These are phyloP conservation scores for Microascus cirrosus DNA, from an alignment of 2,329 filamentous ascomycete species.

Conservation along the genomic window DNA sequence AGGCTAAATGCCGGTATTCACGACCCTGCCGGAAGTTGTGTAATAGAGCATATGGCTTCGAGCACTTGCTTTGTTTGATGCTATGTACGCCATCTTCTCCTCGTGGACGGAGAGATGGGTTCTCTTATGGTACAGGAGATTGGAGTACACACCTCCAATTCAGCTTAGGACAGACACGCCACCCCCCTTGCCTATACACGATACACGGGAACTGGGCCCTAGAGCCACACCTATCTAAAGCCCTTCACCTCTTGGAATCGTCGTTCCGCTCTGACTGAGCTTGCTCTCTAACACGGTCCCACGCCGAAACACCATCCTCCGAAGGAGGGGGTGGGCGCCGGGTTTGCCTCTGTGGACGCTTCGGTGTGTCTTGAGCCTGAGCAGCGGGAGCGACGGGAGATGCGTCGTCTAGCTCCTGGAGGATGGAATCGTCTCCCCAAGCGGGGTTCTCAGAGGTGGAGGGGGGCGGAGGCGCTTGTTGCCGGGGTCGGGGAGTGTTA, in stretches of 20 bases:
- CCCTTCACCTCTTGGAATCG: background rate
- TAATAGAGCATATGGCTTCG: background rate
- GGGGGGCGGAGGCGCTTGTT: background rate
- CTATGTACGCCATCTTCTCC: background rate
- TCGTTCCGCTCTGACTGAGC: slow-evolving; percentile 1
- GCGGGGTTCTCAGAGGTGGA: background rate
- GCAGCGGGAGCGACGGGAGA: slow-evolving; percentile 27
- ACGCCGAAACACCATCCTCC: slow-evolving; percentile 3
- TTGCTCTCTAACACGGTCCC: slow-evolving; percentile 1
- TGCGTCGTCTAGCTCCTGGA: slow-evolving; percentile 23
- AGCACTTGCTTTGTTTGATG: background rate
- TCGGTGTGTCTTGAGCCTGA: slow-evolving; percentile 9
- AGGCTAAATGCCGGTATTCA: background rate
- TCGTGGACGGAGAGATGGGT: too few species aligned
- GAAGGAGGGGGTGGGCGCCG: background rate
- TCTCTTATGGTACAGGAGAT: too few species aligned
- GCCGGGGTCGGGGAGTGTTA: background rate
- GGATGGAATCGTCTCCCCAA: slow-evolving; percentile 9
- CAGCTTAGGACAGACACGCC: too few species aligned
- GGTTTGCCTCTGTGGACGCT: background rate
- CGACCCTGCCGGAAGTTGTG: background rate
- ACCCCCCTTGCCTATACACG: background rate
- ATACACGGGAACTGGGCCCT: background rate
- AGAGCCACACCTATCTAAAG: background rate
- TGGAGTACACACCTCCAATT: too few species aligned